Evolutionary conservation across 306 rosid genomes (phyloP).

Genomic region (Cicer chorassanicum): DNA sequence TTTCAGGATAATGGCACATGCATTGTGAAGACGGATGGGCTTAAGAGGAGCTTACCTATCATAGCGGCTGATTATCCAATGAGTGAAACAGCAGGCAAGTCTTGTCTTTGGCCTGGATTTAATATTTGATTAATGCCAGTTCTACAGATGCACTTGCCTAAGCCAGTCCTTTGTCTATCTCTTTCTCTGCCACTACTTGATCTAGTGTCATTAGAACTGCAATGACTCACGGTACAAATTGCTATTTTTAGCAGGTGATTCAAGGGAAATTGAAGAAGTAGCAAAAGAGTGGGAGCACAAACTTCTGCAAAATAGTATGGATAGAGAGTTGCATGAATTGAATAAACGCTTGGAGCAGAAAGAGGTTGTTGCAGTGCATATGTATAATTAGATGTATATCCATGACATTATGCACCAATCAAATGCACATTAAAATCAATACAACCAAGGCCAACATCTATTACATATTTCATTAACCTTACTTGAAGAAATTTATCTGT

Average conservation of each 20-base stretch:
- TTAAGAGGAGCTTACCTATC: slow-evolving; percentile 82
- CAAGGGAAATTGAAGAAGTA: slow-evolving; percentile 91
- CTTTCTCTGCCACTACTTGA: slow-evolving; percentile 31
- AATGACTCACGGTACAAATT: slow-evolving; percentile 40
- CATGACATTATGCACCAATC: slow-evolving; percentile 22
- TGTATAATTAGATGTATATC: slow-evolving; percentile 30
- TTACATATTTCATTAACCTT: slow-evolving; percentile 24
- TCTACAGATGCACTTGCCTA: slow-evolving; percentile 32
- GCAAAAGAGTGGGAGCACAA: slow-evolving; percentile 99
- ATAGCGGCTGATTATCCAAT: slow-evolving; percentile 76
- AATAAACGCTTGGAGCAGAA: slow-evolving; percentile 94
- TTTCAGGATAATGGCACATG: slow-evolving; percentile 76
- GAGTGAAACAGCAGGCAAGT: slow-evolving; percentile 79
- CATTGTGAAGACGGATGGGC: slow-evolving; percentile 76
- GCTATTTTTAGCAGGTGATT: slow-evolving; percentile 67
- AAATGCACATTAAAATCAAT: slow-evolving; percentile 23
- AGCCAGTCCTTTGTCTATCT: slow-evolving; percentile 23
- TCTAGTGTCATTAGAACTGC: slow-evolving; percentile 39
- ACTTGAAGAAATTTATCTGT: slow-evolving; percentile 18
- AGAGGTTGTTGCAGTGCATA: slow-evolving; percentile 64
- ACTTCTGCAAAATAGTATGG: slow-evolving; percentile 94
- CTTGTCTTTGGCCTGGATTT: slow-evolving; percentile 38
- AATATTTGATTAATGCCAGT: slow-evolving; percentile 29
- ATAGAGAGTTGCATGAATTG: slow-evolving; percentile 90
- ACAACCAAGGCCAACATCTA: slow-evolving; percentile 28